Base-by-base conservation (phyloP, 371 early-diverging fungal species). In the Thermomucor indicae-seudaticae region DNA sequence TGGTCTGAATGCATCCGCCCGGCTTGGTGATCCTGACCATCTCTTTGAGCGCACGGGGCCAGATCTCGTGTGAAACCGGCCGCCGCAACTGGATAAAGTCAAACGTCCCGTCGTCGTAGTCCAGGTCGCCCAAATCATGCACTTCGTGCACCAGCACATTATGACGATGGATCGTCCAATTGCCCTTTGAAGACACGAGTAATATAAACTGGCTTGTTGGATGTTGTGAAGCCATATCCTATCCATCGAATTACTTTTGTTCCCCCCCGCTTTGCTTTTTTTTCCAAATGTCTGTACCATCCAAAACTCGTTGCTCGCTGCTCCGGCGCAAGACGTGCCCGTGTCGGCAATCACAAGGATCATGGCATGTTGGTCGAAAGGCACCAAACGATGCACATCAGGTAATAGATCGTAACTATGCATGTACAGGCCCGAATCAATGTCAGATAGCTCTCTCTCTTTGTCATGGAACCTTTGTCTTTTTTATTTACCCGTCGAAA, bases 351-450 rank as follows among this genome's bases (percentile, higher is more conserved):
- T 42, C 20, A 50, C 22, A 6, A 50, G 29, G 7, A 50, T 25
- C n/a, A 31, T 50, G 16, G 51, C 42, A n/a, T n/a, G n/a, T 14
- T 42, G 28, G 31, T 50, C 51, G 27, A 50, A 50, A 6, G 30
- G 51, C 14, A 50, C 42, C 40, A 50, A 50, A n/a, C 39, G 41
- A 32, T 50, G 51, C 10, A 42, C 32, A 28, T 50, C 51, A 14
- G 51, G 31, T 4, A 50, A 31, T 14, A 50, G 31, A 11, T 50
- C 43, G 23, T 50, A 50, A 8, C 51, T 50, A 24, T 22, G 22
- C n/a, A 8, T 38, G 12, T n/a, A n/a, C n/a, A 29, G 20, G 12
- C 40, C 16, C 14, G 4, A 23, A 50, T 16, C 6, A 14, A 28
- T 41, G 12, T 22, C 7, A 38, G 20, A n/a, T n/a, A n/a, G n/a